Base-by-base conservation (phyloP, 495 filamentous ascomycete species). In the Stereocaulon alpinum region DNA sequence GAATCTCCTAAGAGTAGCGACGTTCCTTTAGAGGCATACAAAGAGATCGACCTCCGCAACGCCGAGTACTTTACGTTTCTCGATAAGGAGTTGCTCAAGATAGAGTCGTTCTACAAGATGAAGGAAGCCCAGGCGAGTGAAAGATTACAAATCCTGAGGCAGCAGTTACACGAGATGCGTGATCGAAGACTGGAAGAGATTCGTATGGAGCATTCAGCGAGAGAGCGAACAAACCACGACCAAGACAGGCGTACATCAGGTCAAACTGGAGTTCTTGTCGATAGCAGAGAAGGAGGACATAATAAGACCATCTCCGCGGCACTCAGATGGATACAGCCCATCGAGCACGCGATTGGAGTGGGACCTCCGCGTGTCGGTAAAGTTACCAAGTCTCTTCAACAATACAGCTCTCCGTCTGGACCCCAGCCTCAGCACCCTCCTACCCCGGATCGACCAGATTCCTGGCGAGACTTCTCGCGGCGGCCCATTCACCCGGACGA, bases 151-250 rank as follows among this genome's bases (percentile, higher is more conserved):
- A 71, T 84, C 15, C 77, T 96, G 30, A 79, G 86, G 34, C 82
- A 87, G 29, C 91, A 96, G 68, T 74, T 96, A 44, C 90, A 92
- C 65, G 81, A 90, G 58, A 93, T 96, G 91, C 77, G 88, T 24
- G 87, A 90, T 68, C 79, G 85, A 11, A 80, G 91, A 24, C 79
- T 84, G 9, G 80, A 83, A 45, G 88, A 96, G 69, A 69, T 94
- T n/a, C 59, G 75, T 41, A 64, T 69, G 11, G 60, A 61, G 59
- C 70, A 76, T 61, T 67, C 67, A 24, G 61, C 67, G 29, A 67
- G 70, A 57, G 61, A 71, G 27, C 64, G 66, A 40, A 59, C 58
- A 55, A 34, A 65, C 69, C 30, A 60, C 67, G 20, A 63, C 57
- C 32, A 53, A 43, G 15, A 71, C 58, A 32, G 52, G 43, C 37